Evolutionary conservation across 1,139 yeast species (phyloP).

Genomic region (Pneumocystis canis): DNA sequence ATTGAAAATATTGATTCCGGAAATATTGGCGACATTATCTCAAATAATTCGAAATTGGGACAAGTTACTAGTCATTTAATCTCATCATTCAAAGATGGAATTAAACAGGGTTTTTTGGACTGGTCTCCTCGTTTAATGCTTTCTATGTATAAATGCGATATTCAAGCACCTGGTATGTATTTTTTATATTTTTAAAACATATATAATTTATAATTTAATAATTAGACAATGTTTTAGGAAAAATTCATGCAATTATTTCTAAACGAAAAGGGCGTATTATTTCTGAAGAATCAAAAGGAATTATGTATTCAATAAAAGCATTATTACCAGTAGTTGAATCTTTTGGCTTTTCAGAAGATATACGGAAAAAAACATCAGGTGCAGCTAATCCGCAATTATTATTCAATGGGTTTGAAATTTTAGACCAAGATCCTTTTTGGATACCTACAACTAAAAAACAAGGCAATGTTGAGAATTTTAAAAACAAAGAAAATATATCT

Average conservation of each 20-base stretch:
- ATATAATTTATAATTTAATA: neutral
- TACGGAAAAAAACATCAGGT: constrained; percentile 84
- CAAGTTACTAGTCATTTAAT: constrained; percentile 50
- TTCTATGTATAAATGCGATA: constrained; percentile 88
- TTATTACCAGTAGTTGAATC: constrained; percentile 88
- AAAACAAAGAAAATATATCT: constrained; percentile 85
- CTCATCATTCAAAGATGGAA: constrained; percentile 55
- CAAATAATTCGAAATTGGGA: constrained; percentile 4
- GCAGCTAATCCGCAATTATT: constrained; percentile 94
- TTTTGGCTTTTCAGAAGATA: constrained; percentile 90
- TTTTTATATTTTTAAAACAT: neutral
- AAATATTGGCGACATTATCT: constrained; percentile 11
- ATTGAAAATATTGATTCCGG: constrained; percentile 26
- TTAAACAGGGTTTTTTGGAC: constrained; percentile 52
- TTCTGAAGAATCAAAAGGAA: constrained; percentile 92
- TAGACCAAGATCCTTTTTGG: constrained; percentile 96
- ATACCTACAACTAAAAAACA: constrained; percentile 96
- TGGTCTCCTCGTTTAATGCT: constrained; percentile 83
- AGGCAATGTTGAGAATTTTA: constrained; percentile 83
- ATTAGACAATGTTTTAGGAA: constrained; percentile 83
- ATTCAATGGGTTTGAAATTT: constrained; percentile 71
- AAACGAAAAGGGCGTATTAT: constrained; percentile 71
- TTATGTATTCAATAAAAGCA: constrained; percentile 79
- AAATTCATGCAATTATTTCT: constrained; percentile 88
- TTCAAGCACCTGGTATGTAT: constrained; percentile 43